These are phyloP conservation scores for Suillus clintonianus DNA, from an alignment of 768 basidiomycete species.

Conservation along the genomic window DNA sequence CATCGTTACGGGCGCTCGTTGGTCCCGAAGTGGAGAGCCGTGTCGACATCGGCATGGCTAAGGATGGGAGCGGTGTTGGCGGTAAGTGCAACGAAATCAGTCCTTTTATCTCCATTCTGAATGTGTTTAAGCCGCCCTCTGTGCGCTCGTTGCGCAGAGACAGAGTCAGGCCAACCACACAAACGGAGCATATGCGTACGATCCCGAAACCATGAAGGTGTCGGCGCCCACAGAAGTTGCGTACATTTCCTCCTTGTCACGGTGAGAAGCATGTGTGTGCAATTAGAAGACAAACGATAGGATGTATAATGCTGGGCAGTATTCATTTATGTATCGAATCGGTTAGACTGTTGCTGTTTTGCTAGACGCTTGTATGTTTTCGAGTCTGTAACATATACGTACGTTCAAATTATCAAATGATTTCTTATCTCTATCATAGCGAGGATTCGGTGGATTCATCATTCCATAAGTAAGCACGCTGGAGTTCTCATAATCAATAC, in stretches of 20 bases:
- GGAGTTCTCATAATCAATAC: no score
- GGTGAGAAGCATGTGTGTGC: conserved; percentile 9
- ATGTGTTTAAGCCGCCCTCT: conserved; percentile 68
- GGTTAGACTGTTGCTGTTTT: background rate
- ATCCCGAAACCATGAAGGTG: conserved; percentile 11
- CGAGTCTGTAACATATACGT: background rate
- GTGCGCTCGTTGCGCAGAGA: conserved; percentile 56
- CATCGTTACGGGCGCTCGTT: conserved; percentile 72
- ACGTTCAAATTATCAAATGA: background rate
- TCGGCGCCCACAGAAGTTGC: conserved; percentile 12
- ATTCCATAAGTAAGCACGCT: no score
- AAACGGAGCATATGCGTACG: conserved; percentile 11
- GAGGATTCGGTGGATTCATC: no score
- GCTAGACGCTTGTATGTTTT: background rate
- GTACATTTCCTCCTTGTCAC: conserved; percentile 22
- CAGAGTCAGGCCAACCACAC: conserved; percentile 18
- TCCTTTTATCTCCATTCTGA: conserved; percentile 7
- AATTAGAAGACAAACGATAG: background rate
- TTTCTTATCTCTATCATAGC: background rate
- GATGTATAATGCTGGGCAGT: conserved; percentile 3
- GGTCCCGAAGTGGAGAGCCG: conserved; percentile 79
- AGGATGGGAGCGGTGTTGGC: conserved; percentile 97
- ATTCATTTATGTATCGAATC: conserved; percentile 4
- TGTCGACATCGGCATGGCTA: conserved; percentile 88
- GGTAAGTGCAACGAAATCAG: conserved; percentile 55